Evolutionary conservation across 148 eudicot genomes (phyloP).

Genomic region (Bassia scoparia): DNA sequence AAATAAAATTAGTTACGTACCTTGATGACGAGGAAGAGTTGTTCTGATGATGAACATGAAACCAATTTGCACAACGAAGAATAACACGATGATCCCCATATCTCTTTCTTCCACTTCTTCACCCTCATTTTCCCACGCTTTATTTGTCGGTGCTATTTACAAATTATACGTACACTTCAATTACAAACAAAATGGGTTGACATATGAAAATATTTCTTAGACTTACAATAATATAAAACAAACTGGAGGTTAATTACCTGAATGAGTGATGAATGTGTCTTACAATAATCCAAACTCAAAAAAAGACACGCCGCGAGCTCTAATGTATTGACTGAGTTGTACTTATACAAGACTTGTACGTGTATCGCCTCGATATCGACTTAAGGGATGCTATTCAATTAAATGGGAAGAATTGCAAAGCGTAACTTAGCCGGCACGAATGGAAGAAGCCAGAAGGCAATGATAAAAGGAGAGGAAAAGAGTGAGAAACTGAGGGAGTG

Average conservation of each 20-base stretch:
- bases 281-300: too few species aligned
- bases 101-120: constrained; percentile 20
- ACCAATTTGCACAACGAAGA: constrained; percentile 25
- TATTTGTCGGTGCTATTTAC: neutral
- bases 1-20: neutral
- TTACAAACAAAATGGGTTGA: neutral
- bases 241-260: too few species aligned
- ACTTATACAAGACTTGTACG: too few species aligned
- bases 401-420: too few species aligned
- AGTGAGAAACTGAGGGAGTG: neutral
- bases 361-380: too few species aligned
- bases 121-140: neutral
- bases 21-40: constrained; percentile 1
- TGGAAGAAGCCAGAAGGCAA: neutral
- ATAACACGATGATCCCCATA: constrained; percentile 23
- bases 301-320: too few species aligned
- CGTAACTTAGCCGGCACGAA: constrained; percentile 18
- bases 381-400: too few species aligned
- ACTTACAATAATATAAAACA: too few species aligned
- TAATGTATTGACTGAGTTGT: too few species aligned
- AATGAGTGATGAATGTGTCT: too few species aligned
- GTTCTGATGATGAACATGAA: constrained; percentile 21
- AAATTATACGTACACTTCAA: neutral
- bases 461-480: neutral
- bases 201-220: neutral